phyloP scores from a whole-genome alignment of 495 filamentous ascomycete genomes.

The Penicillium pancosmium region DNA sequence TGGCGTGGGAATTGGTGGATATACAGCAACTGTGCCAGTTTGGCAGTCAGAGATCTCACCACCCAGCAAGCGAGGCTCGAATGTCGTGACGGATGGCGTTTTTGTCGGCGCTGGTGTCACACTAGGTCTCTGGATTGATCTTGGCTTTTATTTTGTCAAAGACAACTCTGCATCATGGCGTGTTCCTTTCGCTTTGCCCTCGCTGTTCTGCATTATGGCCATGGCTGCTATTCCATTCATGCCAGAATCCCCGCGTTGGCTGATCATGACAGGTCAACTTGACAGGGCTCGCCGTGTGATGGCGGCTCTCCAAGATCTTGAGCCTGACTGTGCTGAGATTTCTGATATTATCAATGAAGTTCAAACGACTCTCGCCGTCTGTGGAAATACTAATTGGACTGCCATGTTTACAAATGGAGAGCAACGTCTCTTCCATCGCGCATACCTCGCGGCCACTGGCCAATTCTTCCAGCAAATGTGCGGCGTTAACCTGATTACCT shows the following conservation, averaged over 20 bases:
- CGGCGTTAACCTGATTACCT: conserved; percentile 63
- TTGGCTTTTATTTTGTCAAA: conserved; percentile 48
- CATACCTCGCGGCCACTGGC: conserved; percentile 32
- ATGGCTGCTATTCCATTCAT: conserved; percentile 59
- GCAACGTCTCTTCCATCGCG: conserved; percentile 27
- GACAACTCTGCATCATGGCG: conserved; percentile 50
- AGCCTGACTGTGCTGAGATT: conserved; percentile 29
- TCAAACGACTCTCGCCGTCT: conserved; percentile 33
- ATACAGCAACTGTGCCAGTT: conserved; percentile 43
- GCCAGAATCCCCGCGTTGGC: conserved; percentile 62
- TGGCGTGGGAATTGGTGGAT: conserved; percentile 61
- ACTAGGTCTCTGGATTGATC: conserved; percentile 45
- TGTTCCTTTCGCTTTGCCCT: conserved; percentile 52
- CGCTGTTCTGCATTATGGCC: conserved; percentile 61
- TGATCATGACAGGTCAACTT: conserved; percentile 53
- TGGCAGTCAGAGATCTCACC: conserved; percentile 54
- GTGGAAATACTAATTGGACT: conserved; percentile 18
- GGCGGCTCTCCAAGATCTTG: conserved; percentile 29
- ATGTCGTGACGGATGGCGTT: conserved; percentile 43
- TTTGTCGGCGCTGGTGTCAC: conserved; percentile 58
- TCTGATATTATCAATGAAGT: conserved; percentile 34
- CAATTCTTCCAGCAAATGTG: conserved; percentile 58
- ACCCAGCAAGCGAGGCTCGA: conserved; percentile 39
- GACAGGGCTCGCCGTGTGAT: conserved; percentile 50
- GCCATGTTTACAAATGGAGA: conserved; percentile 29